Evolutionary conservation across 192 early-diverging fungal species (phyloP), one percentile per base, ranked within the genome.

Genomic region (Entomortierella chlamydospora): DNA sequence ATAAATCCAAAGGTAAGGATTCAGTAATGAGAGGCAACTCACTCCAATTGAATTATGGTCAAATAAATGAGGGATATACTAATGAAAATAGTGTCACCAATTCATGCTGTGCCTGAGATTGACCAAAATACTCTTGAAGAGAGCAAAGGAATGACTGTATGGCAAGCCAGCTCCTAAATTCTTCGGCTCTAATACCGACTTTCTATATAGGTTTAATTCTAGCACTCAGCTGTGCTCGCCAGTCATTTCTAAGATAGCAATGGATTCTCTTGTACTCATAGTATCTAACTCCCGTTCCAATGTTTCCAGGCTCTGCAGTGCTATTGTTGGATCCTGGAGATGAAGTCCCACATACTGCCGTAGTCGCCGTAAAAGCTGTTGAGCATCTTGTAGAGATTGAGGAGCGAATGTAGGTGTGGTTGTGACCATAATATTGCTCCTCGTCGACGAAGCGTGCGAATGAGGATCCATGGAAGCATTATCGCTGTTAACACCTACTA

Each of bases 211-310:
- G 10, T 37, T 41, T 54, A 30, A 65, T 41, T 33, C 63, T 28
- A 22, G 51, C 49, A 13, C 18, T 63, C 30, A 63, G 22, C 45
- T 28, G 15, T 51, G 26, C 12, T 45, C 54, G 25, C 59, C 56
- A 6, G 51, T 42, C 25, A 52, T n/a, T 69, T 61, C 58, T 20
- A 57, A 50, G 8, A 70, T 70, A 0, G 58, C 61, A 15, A 61
- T 70, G 20, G 68, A 52, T 26, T 29, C 58, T 61, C 68, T 30
- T n/a, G 50, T 70, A 13, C 33, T 52, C 0, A 49, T 70, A 0
- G 55, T n/a, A 4, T 58, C 67, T 18, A 78, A 12, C 29, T 63
- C 74, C 25, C 58, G 31, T 25, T 70, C 66, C n/a, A 78, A 34
- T 0, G 45, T 49, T 0, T 70, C 61, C 1, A 78, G 49, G 33